These are phyloP conservation scores for Phtheirospermum japonicum DNA, from an alignment of 257 asterid genomes.

Conservation along the genomic window DNA sequence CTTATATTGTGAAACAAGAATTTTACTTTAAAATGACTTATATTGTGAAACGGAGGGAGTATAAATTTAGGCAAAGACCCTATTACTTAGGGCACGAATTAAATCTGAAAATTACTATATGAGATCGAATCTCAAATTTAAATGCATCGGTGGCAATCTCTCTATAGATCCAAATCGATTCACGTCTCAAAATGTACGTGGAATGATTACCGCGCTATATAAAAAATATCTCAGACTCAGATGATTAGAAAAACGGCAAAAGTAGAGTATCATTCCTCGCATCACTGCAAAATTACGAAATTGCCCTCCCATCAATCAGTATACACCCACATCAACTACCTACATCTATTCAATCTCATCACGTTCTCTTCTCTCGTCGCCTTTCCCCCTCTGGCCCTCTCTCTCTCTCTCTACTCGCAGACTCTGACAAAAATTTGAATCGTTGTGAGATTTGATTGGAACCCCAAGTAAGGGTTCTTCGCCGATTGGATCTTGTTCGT, in stretches of 20 bases:
- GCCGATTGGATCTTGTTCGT: slow-evolving; percentile 32
- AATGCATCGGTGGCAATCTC: too few relatives aligned
- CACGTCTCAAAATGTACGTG: too few relatives aligned
- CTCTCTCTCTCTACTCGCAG: slow-evolving; percentile 21
- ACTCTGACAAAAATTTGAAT: slow-evolving; percentile 30
- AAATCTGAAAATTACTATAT: neutral
- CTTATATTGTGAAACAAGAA: too few relatives aligned
- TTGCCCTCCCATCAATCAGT: slow-evolving; percentile 24
- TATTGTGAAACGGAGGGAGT: too few relatives aligned
- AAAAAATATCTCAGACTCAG: neutral
- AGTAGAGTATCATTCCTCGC: slow-evolving; percentile 13
- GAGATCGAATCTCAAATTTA: too few relatives aligned
- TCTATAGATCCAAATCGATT: too few relatives aligned
- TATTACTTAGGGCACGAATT: neutral
- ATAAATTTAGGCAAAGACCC: too few relatives aligned
- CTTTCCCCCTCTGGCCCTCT: neutral
- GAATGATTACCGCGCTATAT: neutral
- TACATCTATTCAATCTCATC: slow-evolving; percentile 29
- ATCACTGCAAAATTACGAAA: neutral
- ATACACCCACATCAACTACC: slow-evolving; percentile 29
- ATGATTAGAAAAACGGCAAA: too few relatives aligned
- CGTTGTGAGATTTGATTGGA: slow-evolving; percentile 25
- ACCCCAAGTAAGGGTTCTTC: slow-evolving; percentile 28
- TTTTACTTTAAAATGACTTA: too few relatives aligned
- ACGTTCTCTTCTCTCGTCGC: slow-evolving; percentile 29